Evolutionary conservation across 2,329 filamentous ascomycete species (phyloP), one percentile per base, ranked within the genome.

Genomic region (Monosporascus cannonballus): DNA sequence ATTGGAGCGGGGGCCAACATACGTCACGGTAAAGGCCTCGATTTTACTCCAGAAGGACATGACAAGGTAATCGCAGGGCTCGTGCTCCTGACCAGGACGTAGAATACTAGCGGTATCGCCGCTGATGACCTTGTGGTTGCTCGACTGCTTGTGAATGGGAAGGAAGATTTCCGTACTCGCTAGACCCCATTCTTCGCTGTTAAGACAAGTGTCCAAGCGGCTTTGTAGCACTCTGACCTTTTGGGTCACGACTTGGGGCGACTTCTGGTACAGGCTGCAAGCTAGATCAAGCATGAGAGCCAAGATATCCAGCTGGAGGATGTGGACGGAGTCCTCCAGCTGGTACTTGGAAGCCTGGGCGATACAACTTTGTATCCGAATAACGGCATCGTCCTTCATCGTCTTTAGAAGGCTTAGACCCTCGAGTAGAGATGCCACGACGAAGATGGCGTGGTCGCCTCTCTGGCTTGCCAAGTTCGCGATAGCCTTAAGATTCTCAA

Each of bases 291-390:
- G 73, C 46, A 87, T 76, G 50, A 88, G 76, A 14, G 85, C 76
- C 48, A 92, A 67, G 2, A 85, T 76, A 51, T 84, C 79, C 17
- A 91, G 76, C 60, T 89, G 87, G 6, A 84, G 80, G 39, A 90
- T 78, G 44, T 78, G 75, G 51, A 81, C 75, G n/a, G 79, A 76
- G 1, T 79, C 75, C 39, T 88, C 81, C 11, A 88, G 73, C 64
- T 93, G 89, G 51, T 85, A 79, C 59, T 86, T 89, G 54, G 85
- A 77, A 6, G 85, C 87, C 49, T 85, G 80, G n/a, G 89, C 88
- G 58, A 93, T 80, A 50, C 87, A 88, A 45, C 80, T 77, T 61
- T 90, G 86, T 34, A 89, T 83, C 54, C 85, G 79, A 56, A 88
- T 83, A n/a, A 86, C 72, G 54, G 80, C 79, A 54, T 90, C 86